Conservation (phyloP, 495 filamentous ascomycete species). For the Penicilliopsis zonata region DNA sequence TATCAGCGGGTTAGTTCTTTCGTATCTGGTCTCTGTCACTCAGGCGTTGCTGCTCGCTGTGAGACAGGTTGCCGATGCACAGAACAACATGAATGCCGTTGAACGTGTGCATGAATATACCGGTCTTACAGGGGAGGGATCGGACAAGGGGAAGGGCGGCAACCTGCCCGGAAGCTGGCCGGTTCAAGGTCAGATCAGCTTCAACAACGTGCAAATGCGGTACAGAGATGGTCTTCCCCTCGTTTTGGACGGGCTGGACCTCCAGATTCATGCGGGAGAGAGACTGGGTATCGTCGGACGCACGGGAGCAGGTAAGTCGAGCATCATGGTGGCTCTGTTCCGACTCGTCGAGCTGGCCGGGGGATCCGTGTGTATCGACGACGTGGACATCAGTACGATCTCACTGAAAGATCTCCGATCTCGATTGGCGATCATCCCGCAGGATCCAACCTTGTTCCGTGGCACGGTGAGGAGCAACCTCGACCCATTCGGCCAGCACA, state of each 20-base stretch:
- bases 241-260: conserved; percentile 62
- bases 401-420: conserved; percentile 61
- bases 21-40: conserved; percentile 42
- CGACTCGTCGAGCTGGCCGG: conserved; percentile 66
- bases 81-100: conserved; percentile 75
- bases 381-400: conserved; percentile 63
- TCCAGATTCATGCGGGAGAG: conserved; percentile 58
- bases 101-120: conserved; percentile 78
- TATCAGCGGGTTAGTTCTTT: conserved; percentile 71
- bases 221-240: conserved; percentile 69
- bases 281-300: conserved; percentile 78
- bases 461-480: conserved; percentile 76
- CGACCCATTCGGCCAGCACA: conserved; percentile 66
- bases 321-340: conserved; percentile 70
- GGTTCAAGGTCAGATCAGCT: conserved; percentile 59
- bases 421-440: conserved; percentile 72
- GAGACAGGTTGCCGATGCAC: conserved; percentile 39
- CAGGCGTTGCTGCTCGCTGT: conserved; percentile 39
- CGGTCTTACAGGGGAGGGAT: conserved; percentile 54
- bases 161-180: conserved; percentile 71
- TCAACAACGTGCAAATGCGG: conserved; percentile 56
- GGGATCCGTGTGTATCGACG: conserved; percentile 63
- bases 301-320: conserved; percentile 81
- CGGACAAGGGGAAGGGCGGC: conserved; percentile 34
- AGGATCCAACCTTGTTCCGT: conserved; percentile 78